Percentiles rank a stretch among this genome's conserved stretches.
These are phyloP conservation scores for Zygosaccharomyces siamensis DNA, from an alignment of 805 yeast species.

Conservation along the genomic window DNA sequence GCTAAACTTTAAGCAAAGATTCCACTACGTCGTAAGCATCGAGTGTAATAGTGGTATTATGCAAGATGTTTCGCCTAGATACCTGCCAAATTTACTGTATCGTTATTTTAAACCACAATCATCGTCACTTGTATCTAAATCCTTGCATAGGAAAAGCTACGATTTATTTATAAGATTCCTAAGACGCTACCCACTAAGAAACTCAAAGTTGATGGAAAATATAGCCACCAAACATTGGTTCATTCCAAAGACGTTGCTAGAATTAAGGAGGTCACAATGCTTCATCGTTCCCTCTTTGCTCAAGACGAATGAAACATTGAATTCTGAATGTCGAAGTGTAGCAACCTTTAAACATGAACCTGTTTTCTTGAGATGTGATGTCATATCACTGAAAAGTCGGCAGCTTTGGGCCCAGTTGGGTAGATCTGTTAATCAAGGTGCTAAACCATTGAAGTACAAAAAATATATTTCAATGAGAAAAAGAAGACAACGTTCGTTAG, in stretches of 20 bases:
- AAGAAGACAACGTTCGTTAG: slow-evolving; percentile 3
- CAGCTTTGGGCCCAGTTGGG: slow-evolving; percentile 31
- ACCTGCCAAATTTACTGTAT: slow-evolving; percentile 18
- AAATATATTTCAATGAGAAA: slow-evolving; percentile 8
- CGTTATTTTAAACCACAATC: slow-evolving; percentile 14
- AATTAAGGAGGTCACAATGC: slow-evolving; percentile 17
- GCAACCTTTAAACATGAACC: slow-evolving; percentile 6
- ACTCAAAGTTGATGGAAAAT: slow-evolving; percentile 1
- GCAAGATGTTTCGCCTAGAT: slow-evolving; percentile 25
- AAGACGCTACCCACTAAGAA: neutral
- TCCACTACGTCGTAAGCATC: slow-evolving; percentile 18
- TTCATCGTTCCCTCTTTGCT: slow-evolving; percentile 15
- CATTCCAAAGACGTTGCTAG: slow-evolving; percentile 15
- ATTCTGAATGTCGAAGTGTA: slow-evolving; percentile 1
- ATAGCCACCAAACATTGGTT: slow-evolving; percentile 14
- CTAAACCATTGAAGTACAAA: slow-evolving; percentile 14
- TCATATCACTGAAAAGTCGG: slow-evolving; percentile 19
- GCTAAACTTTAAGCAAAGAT: slow-evolving; percentile 13
- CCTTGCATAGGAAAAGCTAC: slow-evolving; percentile 12
- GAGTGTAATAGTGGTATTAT: slow-evolving; percentile 9
- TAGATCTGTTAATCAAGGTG: slow-evolving; percentile 13
- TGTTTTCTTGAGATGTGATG: slow-evolving; percentile 17
- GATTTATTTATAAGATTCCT: slow-evolving; percentile 2
- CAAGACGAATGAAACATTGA: slow-evolving; percentile 14
- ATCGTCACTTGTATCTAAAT: slow-evolving; percentile 5